phyloP scores from a whole-genome alignment of 768 basidiomycete genomes.

The Chlorophyllum brunneum region DNA sequence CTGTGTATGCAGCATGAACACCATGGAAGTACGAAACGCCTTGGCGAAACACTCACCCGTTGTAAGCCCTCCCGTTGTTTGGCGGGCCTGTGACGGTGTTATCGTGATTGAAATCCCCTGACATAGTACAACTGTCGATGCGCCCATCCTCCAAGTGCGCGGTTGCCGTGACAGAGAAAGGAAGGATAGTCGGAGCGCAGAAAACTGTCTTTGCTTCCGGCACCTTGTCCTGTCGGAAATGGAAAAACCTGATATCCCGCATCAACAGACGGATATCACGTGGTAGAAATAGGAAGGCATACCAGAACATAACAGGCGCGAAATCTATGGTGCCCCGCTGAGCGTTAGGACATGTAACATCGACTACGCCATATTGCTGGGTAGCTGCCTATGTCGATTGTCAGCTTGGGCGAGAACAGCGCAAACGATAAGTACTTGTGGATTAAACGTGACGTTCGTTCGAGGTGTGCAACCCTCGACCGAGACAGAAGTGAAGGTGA shows the following conservation, averaged over 20 bases:
- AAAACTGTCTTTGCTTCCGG: constrained; percentile 50
- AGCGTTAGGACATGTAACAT: constrained; percentile 31
- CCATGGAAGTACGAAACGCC: not conserved
- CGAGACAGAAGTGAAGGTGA: constrained; percentile 42
- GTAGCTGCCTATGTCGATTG: constrained; percentile 26
- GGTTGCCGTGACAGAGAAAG: constrained; percentile 38
- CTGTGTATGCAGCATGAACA: constrained; percentile 20
- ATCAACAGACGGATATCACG: not conserved
- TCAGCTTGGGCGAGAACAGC: not conserved
- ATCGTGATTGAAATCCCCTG: constrained; percentile 23
- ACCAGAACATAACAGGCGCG: constrained; percentile 70
- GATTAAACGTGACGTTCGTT: constrained; percentile 31
- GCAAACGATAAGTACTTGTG: constrained; percentile 22
- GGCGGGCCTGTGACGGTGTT: constrained; percentile 53
- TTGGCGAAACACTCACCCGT: constrained; percentile 41
- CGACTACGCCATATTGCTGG: constrained; percentile 47
- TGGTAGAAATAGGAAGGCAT: constrained; percentile 9
- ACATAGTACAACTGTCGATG: constrained; percentile 32
- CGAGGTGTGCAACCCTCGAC: constrained; percentile 39
- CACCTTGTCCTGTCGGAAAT: constrained; percentile 25
- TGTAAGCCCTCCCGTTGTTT: constrained; percentile 46
- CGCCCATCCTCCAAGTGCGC: constrained; percentile 40
- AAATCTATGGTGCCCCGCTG: constrained; percentile 28
- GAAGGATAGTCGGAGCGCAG: constrained; percentile 48
- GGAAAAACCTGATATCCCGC: constrained; percentile 33